Conservation (phyloP, 768 basidiomycete genomes). For the Dacryopinax spathularia region DNA sequence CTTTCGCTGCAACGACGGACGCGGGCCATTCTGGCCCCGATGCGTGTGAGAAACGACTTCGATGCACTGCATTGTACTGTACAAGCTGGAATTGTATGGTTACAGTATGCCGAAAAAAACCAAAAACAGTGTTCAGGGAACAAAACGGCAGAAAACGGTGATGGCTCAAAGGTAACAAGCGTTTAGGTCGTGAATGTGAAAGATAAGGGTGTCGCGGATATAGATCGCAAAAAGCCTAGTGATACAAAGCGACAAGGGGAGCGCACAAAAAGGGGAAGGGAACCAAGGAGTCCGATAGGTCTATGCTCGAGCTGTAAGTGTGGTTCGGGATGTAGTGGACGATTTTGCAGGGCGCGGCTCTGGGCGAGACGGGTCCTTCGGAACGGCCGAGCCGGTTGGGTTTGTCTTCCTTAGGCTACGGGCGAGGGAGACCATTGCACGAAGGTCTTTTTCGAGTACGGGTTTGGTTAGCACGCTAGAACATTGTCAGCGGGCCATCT, state of each 20-base stretch:
- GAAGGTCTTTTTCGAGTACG: slow-evolving; percentile 29
- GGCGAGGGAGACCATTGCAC: slow-evolving; percentile 10
- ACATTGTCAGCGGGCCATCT: not conserved
- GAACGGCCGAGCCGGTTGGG: not conserved
- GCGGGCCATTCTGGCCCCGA: no score
- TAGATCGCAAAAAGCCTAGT: not conserved
- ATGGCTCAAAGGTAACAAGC: no score
- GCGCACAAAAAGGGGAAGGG: not conserved
- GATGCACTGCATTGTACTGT: no score
- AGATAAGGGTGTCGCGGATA: not conserved
- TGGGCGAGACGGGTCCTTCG: not conserved
- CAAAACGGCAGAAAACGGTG: no score
- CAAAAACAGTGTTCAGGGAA: no score
- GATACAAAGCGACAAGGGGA: not conserved
- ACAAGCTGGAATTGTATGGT: no score
- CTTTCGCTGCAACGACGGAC: no score
- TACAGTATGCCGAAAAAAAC: no score
- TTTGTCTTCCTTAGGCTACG: not conserved
- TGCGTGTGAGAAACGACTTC: no score
- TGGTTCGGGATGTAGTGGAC: not conserved
- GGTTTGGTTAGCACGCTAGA: slow-evolving; percentile 58
- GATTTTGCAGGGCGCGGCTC: not conserved
- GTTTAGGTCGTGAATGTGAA: no score
- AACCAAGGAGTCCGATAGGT: not conserved
- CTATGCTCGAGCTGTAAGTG: not conserved